Percentiles rank a stretch among this genome's conserved stretches.
These are phyloP conservation scores for Sporobolomyces roseus DNA, from an alignment of 768 basidiomycete genomes.

Conservation along the genomic window DNA sequence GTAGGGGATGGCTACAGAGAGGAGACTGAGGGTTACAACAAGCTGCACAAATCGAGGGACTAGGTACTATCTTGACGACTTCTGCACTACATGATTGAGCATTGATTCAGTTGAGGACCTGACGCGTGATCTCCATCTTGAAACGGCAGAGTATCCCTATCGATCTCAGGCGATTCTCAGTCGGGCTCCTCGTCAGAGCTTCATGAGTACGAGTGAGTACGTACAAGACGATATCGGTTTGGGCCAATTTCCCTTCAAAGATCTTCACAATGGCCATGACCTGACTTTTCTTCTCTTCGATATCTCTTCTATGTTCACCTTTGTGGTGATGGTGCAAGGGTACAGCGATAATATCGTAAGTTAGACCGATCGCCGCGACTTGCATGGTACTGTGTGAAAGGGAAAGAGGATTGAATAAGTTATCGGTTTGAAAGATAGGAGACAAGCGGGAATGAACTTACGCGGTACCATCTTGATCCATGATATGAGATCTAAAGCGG, in stretches of 20 bases:
- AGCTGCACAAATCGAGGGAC: too few species aligned
- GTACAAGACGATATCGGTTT: slow-evolving; percentile 33
- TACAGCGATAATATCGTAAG: slow-evolving; percentile 23
- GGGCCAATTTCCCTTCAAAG: slow-evolving; percentile 28
- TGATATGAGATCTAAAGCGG: slow-evolving; percentile 17
- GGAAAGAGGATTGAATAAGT: background rate
- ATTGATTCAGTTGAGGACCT: slow-evolving; percentile 11
- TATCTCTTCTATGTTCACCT: slow-evolving; percentile 15
- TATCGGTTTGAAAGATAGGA: background rate
- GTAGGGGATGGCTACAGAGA: too few species aligned
- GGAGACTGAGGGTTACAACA: too few species aligned
- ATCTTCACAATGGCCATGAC: slow-evolving; percentile 26
- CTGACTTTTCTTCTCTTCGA: background rate
- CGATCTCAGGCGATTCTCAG: background rate
- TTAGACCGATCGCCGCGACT: slow-evolving; percentile 28
- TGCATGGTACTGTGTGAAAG: slow-evolving; percentile 3
- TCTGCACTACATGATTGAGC: slow-evolving; percentile 13
- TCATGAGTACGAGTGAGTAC: background rate
- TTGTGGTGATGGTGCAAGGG: slow-evolving; percentile 2
- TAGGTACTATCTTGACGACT: too few species aligned
- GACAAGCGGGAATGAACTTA: background rate
- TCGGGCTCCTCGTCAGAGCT: background rate
- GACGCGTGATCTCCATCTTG: slow-evolving; percentile 11
- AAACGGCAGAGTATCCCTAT: slow-evolving; percentile 12
- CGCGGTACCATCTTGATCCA: slow-evolving; percentile 35